Evolutionary conservation across 2,329 filamentous ascomycete species (phyloP).

Genomic region (Apiospora koreana): DNA sequence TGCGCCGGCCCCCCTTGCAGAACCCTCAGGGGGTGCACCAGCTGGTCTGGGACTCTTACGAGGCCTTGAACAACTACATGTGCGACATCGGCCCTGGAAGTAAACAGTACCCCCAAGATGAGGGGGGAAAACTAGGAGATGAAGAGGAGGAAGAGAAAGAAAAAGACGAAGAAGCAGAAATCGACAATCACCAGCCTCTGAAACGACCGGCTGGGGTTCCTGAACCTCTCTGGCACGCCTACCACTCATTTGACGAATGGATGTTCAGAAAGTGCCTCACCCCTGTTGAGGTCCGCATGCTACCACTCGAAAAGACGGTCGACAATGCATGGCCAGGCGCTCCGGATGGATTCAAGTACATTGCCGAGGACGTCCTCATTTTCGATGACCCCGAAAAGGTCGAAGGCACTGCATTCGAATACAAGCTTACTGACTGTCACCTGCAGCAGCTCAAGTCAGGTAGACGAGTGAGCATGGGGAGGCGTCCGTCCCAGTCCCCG

Average conservation of each 20-base stretch:
- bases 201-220: neutral
- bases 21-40: neutral
- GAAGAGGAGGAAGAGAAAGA: neutral
- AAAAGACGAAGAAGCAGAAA: neutral
- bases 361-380: neutral
- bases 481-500: neutral
- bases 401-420: conserved; percentile 3
- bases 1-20: neutral
- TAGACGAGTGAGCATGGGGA: neutral
- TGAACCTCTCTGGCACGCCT: conserved; percentile 7
- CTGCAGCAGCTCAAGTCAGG: neutral
- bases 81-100: neutral
- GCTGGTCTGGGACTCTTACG: conserved; percentile 7
- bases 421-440: neutral
- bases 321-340: conserved; percentile 3
- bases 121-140: neutral
- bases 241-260: conserved; percentile 11
- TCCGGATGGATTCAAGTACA: conserved; percentile 3
- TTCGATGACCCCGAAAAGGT: conserved; percentile 1
- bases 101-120: too few species aligned
- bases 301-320: neutral
- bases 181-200: neutral
- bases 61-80: neutral
- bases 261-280: conserved; percentile 9
- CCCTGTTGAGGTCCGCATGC: neutral